A percentile compares a stretch with the other conserved stretches of the same genome.
Conservation (phyloP, 2,329 filamentous ascomycete genomes). For the Aspergillus fructus region DNA sequence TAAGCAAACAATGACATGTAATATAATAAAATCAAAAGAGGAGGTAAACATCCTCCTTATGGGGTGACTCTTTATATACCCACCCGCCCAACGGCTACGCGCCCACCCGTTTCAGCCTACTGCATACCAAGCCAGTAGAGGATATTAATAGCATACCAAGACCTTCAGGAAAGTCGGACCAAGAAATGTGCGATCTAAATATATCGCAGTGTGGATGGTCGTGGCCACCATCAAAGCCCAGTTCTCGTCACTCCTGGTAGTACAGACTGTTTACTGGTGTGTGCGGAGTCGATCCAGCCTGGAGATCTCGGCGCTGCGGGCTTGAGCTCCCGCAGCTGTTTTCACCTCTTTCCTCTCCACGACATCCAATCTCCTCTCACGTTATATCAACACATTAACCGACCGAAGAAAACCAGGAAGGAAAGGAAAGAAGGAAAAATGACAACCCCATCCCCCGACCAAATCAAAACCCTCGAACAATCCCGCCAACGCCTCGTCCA, state of each 20-base stretch:
- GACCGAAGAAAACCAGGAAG: background rate
- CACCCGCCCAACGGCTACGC: background rate
- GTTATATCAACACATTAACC: background rate
- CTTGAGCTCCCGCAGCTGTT: background rate
- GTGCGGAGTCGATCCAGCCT: background rate
- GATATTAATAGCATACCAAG: slow-evolving; percentile 3
- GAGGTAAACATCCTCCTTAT: too few relatives aligned
- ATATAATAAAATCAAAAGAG: background rate
- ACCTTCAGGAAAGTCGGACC: background rate
- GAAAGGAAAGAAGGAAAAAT: slow-evolving; percentile 23
- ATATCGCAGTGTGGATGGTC: background rate
- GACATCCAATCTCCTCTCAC: background rate
- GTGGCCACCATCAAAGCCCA: background rate
- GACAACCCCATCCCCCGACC: slow-evolving; percentile 40
- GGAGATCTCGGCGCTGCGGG: background rate
- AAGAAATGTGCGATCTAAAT: background rate
- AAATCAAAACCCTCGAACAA: slow-evolving; percentile 66
- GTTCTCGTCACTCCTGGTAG: too few relatives aligned
- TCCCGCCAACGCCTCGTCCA: slow-evolving; percentile 67
- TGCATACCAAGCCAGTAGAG: background rate
- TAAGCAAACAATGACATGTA: background rate
- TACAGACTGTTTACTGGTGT: background rate
- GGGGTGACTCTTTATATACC: background rate
- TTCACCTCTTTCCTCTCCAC: background rate
- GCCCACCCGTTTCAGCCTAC: slow-evolving; percentile 5